Evolutionary conservation across 2,329 filamentous ascomycete genomes (phyloP).

Genomic region (Cytospora piceae): DNA sequence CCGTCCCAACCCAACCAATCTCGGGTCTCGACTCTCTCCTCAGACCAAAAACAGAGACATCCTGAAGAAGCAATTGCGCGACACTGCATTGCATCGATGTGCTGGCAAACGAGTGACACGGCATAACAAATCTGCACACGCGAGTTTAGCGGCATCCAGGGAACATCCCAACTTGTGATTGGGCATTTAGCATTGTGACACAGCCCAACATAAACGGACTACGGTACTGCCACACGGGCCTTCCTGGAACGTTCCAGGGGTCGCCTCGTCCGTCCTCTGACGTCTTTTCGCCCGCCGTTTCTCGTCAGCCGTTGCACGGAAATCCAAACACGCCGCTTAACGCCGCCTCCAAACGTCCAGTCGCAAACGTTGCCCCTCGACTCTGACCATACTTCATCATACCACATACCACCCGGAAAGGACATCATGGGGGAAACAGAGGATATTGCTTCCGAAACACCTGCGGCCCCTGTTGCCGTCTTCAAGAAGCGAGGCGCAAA

Average conservation of each 20-base stretch:
- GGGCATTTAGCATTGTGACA: background rate
- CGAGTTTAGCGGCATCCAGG: conserved; percentile 4
- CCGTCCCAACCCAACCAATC: background rate
- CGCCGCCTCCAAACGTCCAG: background rate
- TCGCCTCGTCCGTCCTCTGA: background rate
- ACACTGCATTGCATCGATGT: conserved; percentile 15
- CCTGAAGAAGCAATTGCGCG: conserved; percentile 13
- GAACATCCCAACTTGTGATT: background rate
- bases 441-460: conserved; percentile 28
- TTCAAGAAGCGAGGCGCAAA: conserved; percentile 89
- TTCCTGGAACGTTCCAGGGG: background rate
- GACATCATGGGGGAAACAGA: conserved; percentile 10
- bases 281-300: conserved; percentile 13
- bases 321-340: background rate
- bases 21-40: background rate
- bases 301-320: background rate
- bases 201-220: background rate
- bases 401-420: background rate
- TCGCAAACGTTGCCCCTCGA: background rate
- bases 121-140: conserved; percentile 10
- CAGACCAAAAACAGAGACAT: background rate
- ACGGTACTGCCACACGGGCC: background rate
- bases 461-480: conserved; percentile 59
- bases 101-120: conserved; percentile 13
- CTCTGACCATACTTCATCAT: background rate